Evolutionary conservation across 345 rosid species (phyloP), one percentile per base, ranked within the genome.

Genomic region (Ceriops decandra): DNA sequence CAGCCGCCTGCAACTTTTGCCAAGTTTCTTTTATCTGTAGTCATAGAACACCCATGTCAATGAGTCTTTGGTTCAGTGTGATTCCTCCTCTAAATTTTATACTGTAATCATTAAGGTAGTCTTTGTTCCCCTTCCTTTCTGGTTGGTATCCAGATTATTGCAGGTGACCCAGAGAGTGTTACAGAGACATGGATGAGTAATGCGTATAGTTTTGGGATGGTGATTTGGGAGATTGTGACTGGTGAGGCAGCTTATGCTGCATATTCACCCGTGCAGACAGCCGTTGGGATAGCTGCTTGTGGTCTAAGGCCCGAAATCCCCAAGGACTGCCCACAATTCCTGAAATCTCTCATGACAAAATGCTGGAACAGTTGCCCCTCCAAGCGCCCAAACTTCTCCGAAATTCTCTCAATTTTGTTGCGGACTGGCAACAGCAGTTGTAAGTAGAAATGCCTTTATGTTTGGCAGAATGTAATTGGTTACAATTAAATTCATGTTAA

Each of bases 111-210:
- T 59, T 27, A 21, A 52, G 19, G 20, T 19, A 16, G 31, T 8
- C 58, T 8, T 16, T 67, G 57, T 53, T 22, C 32, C 28, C 58
- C 57, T 19, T 27, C 24, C n/a, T 15, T 63, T 46, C 56, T 72
- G 71, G 56, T 76, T 77, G 69, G 52, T 42, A 71, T 77, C 52
- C 90, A 93, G 98, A 89, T 91, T 30, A 89, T 93, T 77, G 95
- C 98, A 28, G 97, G 97, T 28, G 98, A 93, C 72, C 98, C 96
- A 2, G 98, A 91, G 81, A 84, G 79, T 66, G 90, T 92, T 2
- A 78, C 82, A 0, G 98, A 93, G 88, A 91, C 98, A 22, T 89
- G 95, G 91, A 93, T 91, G 98, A 93, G 98, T 71, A 93, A 93
- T 76, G 90, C 79, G 24, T 93, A 89, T 74, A 93, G 97, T 83